phyloP scores from a whole-genome alignment of 768 basidiomycete genomes.

The Megacollybia marginata region DNA sequence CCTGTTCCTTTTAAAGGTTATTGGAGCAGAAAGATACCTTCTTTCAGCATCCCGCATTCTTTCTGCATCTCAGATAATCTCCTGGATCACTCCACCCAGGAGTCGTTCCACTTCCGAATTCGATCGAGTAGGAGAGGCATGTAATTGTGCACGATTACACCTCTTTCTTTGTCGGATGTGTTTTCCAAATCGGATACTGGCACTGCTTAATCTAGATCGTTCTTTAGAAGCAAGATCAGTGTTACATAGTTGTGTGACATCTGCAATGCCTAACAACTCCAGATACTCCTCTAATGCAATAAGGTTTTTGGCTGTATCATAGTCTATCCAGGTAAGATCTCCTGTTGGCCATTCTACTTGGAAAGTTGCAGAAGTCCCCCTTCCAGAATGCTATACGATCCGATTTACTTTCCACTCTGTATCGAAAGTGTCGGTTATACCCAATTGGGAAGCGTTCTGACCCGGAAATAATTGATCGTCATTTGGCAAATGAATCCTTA shows the following conservation, averaged over 20 bases:
- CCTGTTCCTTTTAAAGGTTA: too few species aligned
- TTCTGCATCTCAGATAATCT: too few species aligned
- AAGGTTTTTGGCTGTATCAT: slow-evolving; percentile 8
- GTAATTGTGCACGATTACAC: too few species aligned
- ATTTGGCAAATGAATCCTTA: slow-evolving; percentile 16
- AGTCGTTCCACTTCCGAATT: too few species aligned
- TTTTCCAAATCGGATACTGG: too few species aligned
- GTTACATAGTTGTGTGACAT: neutral
- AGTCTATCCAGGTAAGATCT: slow-evolving; percentile 18
- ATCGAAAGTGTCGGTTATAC: slow-evolving; percentile 8
- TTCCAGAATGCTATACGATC: slow-evolving; percentile 17
- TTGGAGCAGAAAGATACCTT: too few species aligned
- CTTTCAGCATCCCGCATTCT: too few species aligned
- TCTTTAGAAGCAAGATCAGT: too few species aligned
- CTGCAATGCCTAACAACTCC: slow-evolving; percentile 14
- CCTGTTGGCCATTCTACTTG: slow-evolving; percentile 18
- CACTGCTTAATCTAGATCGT: too few species aligned
- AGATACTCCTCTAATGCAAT: slow-evolving; percentile 15
- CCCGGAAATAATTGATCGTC: slow-evolving; percentile 21
- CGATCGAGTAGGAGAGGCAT: too few species aligned
- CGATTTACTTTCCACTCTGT: slow-evolving; percentile 17
- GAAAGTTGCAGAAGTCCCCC: slow-evolving; percentile 14
- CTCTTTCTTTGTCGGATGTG: too few species aligned
- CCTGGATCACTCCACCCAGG: too few species aligned
- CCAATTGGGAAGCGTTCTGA: slow-evolving; percentile 9